These are phyloP conservation scores for Patellaria atrata DNA, from an alignment of 495 filamentous ascomycete species.

Conservation along the genomic window DNA sequence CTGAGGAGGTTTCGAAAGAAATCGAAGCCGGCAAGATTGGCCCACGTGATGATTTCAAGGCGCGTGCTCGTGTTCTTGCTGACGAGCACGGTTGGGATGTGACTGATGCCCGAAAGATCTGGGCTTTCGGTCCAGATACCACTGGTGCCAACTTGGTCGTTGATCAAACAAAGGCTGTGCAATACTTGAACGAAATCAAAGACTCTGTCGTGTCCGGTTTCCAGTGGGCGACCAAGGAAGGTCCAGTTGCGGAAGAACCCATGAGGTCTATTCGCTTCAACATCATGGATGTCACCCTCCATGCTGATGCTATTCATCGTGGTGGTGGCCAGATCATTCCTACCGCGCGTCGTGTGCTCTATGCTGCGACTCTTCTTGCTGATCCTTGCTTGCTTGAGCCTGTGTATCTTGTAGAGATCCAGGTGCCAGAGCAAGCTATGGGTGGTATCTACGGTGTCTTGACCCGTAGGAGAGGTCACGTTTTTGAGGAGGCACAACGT, in stretches of 20 bases:
- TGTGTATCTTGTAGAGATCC: slow-evolving; percentile 97
- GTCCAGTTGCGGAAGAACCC: slow-evolving; percentile 93
- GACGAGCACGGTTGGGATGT: slow-evolving; percentile 99
- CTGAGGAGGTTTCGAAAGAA: slow-evolving; percentile 75
- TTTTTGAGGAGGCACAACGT: slow-evolving; percentile 96
- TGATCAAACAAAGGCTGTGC: slow-evolving; percentile 99
- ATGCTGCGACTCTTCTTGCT: slow-evolving; percentile 81
- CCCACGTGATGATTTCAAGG: slow-evolving; percentile 98
- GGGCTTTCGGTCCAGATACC: slow-evolving; percentile 98
- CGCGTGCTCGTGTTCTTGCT: slow-evolving; percentile 87
- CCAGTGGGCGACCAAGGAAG: slow-evolving; percentile 98
- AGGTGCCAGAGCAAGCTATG: slow-evolving; percentile 97
- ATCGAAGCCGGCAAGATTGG: slow-evolving; percentile 87
- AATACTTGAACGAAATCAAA: slow-evolving; percentile 99
- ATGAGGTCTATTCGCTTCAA: slow-evolving; percentile 96
- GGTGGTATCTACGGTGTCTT: slow-evolving; percentile 99
- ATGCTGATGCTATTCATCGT: slow-evolving; percentile 99
- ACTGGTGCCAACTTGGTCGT: slow-evolving; percentile 95
- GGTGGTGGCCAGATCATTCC: slow-evolving; percentile 98
- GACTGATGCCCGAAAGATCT: slow-evolving; percentile 99
- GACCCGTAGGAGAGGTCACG: slow-evolving; percentile 94
- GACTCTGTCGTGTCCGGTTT: slow-evolving; percentile 99
- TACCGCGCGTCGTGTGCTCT: slow-evolving; percentile 93
- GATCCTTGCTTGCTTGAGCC: slow-evolving; percentile 86
- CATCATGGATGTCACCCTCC: slow-evolving; percentile 97